Evolutionary conservation across 176 grass and related monocot genomes (phyloP), one percentile per base, ranked within the genome.

Genomic region (Oryza meyeriana): DNA sequence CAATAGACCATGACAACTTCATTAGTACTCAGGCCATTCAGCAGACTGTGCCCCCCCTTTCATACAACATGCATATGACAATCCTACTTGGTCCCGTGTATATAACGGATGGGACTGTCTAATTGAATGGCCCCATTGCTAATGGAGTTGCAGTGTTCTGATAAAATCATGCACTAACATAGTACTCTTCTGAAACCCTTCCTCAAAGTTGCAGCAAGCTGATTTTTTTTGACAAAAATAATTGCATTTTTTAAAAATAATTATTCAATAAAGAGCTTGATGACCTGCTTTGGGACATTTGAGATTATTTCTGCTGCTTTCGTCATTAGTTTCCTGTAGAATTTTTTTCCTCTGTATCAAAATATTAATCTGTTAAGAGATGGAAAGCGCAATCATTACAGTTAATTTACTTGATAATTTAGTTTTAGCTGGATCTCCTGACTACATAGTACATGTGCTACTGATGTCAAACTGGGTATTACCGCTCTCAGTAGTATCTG

Each of bases 401-500:
- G 1, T 26, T 68, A 29, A 12, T 78, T 26, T 45, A 39, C 14
- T 77, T 29, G 24, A 61, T 85, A 35, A 6, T 44, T 24, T 61
- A 47, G 42, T 31, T 48, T n/a, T 42, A 11, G 34, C 20, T 64
- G 61, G 30, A 31, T 64, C 41, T 85, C 40, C 58, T 79, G 17
- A 40, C 34, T 63, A n/a, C n/a, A n/a, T n/a, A n/a, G n/a, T n/a
- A n/a, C n/a, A n/a, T n/a, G n/a, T n/a, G n/a, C n/a, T n/a, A 52
- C 58, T 52, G 55, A 72, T 64, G 9, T 50, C 0, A 20, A 13
- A 48, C 52, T 14, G 39, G 18, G 24, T 85, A 24, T 64, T 79
- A 39, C 39, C 24, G 67, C 50, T 79, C 31, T 73, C 7, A 12
- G 68, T 72, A 79, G 39, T 64, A 79, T 85, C 16, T 79, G 22